Evolutionary conservation across 2,329 filamentous ascomycete species (phyloP).

Genomic region (Akanthomyces uredinophilus): DNA sequence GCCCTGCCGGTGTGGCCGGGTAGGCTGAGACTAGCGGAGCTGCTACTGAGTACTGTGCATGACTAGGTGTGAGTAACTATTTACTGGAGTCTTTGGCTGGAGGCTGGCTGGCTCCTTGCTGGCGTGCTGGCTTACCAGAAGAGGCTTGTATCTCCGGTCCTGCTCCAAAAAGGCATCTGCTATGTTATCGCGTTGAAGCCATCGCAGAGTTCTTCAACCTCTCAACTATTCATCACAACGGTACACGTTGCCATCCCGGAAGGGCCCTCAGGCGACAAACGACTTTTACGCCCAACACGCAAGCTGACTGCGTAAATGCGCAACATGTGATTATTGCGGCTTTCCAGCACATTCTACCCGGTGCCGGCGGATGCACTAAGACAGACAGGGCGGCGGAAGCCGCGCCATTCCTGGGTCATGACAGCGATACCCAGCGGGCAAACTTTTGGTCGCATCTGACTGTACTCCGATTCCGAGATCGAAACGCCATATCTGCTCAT

Average conservation of each 20-base stretch:
- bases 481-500: background rate
- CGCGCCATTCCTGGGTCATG: background rate
- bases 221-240: background rate
- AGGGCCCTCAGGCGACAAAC: too few species aligned
- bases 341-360: slow-evolving; percentile 1
- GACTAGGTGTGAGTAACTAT: too few species aligned
- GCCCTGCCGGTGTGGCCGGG: background rate
- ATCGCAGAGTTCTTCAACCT: background rate
- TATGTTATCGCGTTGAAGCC: background rate
- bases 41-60: too few species aligned
- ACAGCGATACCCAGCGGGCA: background rate
- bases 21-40: background rate
- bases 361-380: background rate
- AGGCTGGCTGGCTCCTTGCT: background rate
- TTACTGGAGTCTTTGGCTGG: too few species aligned
- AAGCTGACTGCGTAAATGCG: background rate
- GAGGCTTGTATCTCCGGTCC: background rate
- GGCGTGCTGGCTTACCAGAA: background rate
- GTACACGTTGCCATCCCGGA: background rate
- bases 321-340: slow-evolving; percentile 2
- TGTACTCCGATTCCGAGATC: slow-evolving; percentile 14
- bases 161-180: background rate
- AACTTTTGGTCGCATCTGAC: slow-evolving; percentile 3
- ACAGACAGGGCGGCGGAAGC: background rate
- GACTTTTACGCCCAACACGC: background rate